Evolutionary conservation across 1,139 yeast genomes (phyloP), one percentile per base, ranked within the genome.

Genomic region (Suhomyces bribrorum): DNA sequence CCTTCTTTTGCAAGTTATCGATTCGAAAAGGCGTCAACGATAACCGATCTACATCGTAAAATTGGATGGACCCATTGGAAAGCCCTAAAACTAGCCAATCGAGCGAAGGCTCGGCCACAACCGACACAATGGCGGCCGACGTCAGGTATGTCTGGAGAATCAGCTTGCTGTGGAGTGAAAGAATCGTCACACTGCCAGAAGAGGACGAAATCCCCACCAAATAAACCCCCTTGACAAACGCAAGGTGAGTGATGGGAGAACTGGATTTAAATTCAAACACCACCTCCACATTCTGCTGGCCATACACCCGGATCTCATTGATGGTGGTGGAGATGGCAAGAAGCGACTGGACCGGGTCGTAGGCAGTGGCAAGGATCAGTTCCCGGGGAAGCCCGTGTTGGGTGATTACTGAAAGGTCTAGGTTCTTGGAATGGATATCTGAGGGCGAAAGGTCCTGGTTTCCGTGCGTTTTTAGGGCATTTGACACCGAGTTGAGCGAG

Each of bases 41-140:
- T 27, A 89, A 84, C 31, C 95, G 69, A 54, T 89, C 97, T 14
- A 92, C 81, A 58, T 94, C 96, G 54, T 77, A 92, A n/a, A 85
- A 81, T 32, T 80, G 61, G 2, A 86, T 61, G 5, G 77, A 63
- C 3, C 98, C 98, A 57, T 83, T 89, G 36, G 80, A 75, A 41
- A 88, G 64, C 4, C 98, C 98, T 25, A 90, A 56, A 36, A 84
- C 72, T 22, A 90, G 63, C 88, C 95, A 94, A 61, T 90, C 97
- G 49, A 92, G 61, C 0, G 95, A 76, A 0, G 97, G 96, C 53
- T 94, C 98, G 2, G 84, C 62, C 43, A 79, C 89, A 6, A 83
- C 67, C 1, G 86, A 73, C 0, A 85, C 69, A n/a, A 89, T 75
- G 5, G 77, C 68, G 1, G 88, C 83, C 0, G 88, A 83, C 2